Evolutionary conservation across 768 basidiomycete species (phyloP).

Genomic region (Lepiota brunneoincarnata): DNA sequence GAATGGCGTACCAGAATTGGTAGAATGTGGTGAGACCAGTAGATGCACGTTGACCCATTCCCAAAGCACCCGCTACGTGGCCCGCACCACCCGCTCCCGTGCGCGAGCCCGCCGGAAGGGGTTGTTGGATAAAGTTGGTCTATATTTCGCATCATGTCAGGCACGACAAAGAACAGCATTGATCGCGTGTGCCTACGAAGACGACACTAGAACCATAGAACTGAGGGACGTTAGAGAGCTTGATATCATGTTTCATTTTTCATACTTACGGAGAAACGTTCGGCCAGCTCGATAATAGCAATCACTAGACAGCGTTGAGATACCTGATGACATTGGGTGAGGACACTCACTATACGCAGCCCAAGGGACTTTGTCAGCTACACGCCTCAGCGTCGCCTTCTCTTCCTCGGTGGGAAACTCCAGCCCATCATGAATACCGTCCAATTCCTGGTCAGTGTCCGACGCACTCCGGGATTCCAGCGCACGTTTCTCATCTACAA

Average conservation of each 20-base stretch:
- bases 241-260: not conserved
- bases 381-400: constrained; percentile 51
- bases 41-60: constrained; percentile 63
- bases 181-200: constrained; percentile 32
- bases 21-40: constrained; percentile 74
- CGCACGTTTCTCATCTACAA: constrained; percentile 15
- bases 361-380: constrained; percentile 60
- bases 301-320: constrained; percentile 42
- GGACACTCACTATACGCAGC: constrained; percentile 44
- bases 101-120: constrained; percentile 58
- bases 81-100: constrained; percentile 57
- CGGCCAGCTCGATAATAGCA: constrained; percentile 64
- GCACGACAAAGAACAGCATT: not conserved
- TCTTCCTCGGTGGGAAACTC: constrained; percentile 68
- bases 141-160: constrained; percentile 16
- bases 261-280: constrained; percentile 63
- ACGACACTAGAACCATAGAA: constrained; percentile 49
- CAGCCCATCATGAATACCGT: constrained; percentile 47
- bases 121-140: constrained; percentile 77
- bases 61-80: constrained; percentile 68
- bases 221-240: constrained; percentile 17
- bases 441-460: constrained; percentile 18
- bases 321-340: constrained; percentile 2
- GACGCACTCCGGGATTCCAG: constrained; percentile 1
- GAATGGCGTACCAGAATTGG: constrained; percentile 54